Evolutionary conservation across 2,329 filamentous ascomycete species (phyloP).

Genomic region (Corniculantispora saksenae): DNA sequence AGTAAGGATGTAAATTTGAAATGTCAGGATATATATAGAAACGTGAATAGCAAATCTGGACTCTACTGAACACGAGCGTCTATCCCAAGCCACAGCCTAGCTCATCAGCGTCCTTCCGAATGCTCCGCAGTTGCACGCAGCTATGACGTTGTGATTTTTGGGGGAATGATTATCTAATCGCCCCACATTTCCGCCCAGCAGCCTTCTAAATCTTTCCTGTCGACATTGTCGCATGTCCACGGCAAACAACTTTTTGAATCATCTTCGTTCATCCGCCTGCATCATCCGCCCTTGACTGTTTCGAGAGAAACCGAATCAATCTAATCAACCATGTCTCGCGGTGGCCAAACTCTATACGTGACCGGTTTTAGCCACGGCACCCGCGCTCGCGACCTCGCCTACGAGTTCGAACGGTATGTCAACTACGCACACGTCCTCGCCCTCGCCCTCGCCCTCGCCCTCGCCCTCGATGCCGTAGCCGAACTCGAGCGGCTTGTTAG

Average conservation of each 20-base stretch:
- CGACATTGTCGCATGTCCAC: slow-evolving; percentile 9
- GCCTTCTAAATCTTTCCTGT: slow-evolving; percentile 15
- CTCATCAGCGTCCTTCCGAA: neutral
- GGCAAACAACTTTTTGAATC: slow-evolving; percentile 14
- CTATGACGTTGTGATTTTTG: slow-evolving; percentile 10
- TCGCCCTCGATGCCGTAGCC: slow-evolving; percentile 74
- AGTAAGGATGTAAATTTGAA: neutral
- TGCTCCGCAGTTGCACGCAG: slow-evolving; percentile 7
- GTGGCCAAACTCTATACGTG: slow-evolving; percentile 93
- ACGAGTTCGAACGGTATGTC: slow-evolving; percentile 99
- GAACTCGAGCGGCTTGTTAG: slow-evolving; percentile 76
- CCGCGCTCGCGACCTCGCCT: slow-evolving; percentile 97
- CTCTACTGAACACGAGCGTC: slow-evolving; percentile 11
- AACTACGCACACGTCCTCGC: slow-evolving; percentile 47
- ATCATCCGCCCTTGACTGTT: slow-evolving; percentile 14
- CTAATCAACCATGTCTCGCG: slow-evolving; percentile 79
- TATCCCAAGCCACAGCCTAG: neutral
- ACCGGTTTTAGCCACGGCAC: slow-evolving; percentile 99
- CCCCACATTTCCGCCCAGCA: neutral
- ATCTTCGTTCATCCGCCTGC: slow-evolving; percentile 2
- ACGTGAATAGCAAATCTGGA: neutral
- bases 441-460: slow-evolving; percentile 41
- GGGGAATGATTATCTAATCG: slow-evolving; percentile 14
- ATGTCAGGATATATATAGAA: neutral
- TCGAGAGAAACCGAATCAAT: slow-evolving; percentile 6